Percentiles rank a stretch among this genome's conserved stretches.
Conservation (phyloP, 2,329 filamentous ascomycete species). For the Dactylellina leptospora region DNA sequence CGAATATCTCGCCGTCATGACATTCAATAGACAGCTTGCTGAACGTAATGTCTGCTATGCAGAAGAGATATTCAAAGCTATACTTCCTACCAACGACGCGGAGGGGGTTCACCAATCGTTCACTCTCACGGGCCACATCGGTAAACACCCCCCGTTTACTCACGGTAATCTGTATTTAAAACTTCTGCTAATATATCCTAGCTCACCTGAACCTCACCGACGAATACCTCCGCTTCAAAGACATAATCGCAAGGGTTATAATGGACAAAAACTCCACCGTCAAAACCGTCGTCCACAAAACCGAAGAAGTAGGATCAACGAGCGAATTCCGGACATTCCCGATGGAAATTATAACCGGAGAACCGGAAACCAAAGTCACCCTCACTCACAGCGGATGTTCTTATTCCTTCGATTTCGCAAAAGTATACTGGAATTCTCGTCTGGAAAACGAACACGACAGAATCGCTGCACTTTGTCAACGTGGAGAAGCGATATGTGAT, state of each 20-base stretch:
- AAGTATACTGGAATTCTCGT: constrained; percentile 97
- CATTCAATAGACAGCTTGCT: background rate
- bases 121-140: constrained; percentile 86
- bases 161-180: background rate
- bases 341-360: constrained; percentile 87
- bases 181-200: background rate
- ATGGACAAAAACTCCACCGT: constrained; percentile 85
- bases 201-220: constrained; percentile 91
- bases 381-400: constrained; percentile 81
- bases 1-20: background rate
- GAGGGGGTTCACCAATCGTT: constrained; percentile 77
- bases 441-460: constrained; percentile 88
- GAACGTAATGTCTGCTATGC: constrained; percentile 16
- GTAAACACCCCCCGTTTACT: constrained; percentile 62
- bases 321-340: constrained; percentile 90
- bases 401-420: constrained; percentile 93
- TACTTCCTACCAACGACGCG: constrained; percentile 81
- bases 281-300: constrained; percentile 94
- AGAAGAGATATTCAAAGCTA: constrained; percentile 74
- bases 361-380: constrained; percentile 82
- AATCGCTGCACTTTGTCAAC: constrained; percentile 75
- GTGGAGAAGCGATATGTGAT: constrained; percentile 90
- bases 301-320: constrained; percentile 83
- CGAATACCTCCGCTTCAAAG: constrained; percentile 83
- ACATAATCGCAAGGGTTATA: constrained; percentile 83